Percentiles rank a stretch among this genome's conserved stretches.
phyloP scores from a whole-genome alignment of 306 rosid genomes.

The Styphnolobium japonicum region DNA sequence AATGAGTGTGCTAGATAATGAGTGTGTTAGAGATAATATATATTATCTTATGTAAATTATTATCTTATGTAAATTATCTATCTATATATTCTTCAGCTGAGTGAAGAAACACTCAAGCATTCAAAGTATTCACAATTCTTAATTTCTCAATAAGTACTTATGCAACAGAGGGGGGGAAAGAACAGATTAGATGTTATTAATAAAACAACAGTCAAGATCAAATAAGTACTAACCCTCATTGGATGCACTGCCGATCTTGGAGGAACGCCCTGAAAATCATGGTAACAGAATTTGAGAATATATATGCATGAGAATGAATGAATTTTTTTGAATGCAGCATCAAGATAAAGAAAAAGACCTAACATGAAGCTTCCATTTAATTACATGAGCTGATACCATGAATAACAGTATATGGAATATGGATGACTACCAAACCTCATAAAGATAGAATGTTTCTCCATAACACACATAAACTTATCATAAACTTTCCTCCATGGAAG shows the following conservation, averaged over 20 bases:
- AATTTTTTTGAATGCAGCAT: not conserved
- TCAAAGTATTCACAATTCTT: too few species aligned
- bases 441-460: not conserved
- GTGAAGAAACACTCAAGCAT: too few species aligned
- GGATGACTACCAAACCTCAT: conserved; percentile 12
- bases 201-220: conserved; percentile 17
- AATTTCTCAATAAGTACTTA: too few species aligned
- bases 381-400: conserved; percentile 15
- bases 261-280: conserved; percentile 87
- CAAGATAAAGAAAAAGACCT: not conserved
- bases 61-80: too few species aligned
- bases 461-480: not conserved
- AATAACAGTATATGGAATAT: conserved; percentile 3
- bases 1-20: too few species aligned
- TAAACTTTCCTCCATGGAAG: conserved; percentile 11
- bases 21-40: too few species aligned
- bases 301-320: conserved; percentile 8
- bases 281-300: conserved; percentile 10
- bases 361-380: conserved; percentile 9
- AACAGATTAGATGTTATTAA: conserved; percentile 7
- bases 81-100: too few species aligned
- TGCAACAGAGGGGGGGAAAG: not conserved
- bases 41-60: too few species aligned
- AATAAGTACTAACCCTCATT: conserved; percentile 77
- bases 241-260: conserved; percentile 97